Base-by-base conservation (phyloP, 1,284 basidiomycete genomes). In the Peniophora sp. region DNA sequence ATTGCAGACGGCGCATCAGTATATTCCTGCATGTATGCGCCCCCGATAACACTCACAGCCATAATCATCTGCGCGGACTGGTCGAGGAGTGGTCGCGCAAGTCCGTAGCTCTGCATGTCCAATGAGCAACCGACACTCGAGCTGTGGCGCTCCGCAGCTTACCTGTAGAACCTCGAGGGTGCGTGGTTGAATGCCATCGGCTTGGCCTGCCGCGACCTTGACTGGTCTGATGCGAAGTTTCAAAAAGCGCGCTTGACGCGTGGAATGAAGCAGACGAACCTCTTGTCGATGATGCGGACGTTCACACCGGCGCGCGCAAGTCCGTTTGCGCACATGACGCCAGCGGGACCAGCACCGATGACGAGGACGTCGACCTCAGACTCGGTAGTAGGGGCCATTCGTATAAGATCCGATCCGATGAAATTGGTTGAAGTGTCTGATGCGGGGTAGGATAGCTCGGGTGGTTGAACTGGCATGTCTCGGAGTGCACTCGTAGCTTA, bases 111-210 rank as follows among this genome's bases (percentile, higher is more conserved):
- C 81, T 89, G 49, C 39, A 42, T 12, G n/a, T 18, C 35, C 15
- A 15, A 32, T 32, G 27, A 32, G 27, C 5, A 6, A 32, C 27
- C 12, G 12, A 32, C 36, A 37, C 20, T 24, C 20, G 37, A 47
- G 5, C 23, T 37, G 3, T 10, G 12, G 37, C 34, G 9, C 14
- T 15, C 20, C 12, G 0, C 42, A 6, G 47, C 58, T 37, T 47
- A 79, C 84, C 74, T 88, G 82, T 22, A 92, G 66, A 5, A 90
- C 81, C 64, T 92, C 88, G 47, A 89, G 78, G 1, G 85, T 87
- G 37, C 87, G 75, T 0, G 85, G 84, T 60, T 88, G 84, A 47
- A 90, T 83, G 3, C 87, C 88, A 60, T 91, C 88, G 0, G 86
- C 88, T 60, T 89, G 86, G 14, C 88, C 88, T 5, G 80, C 79